A percentile compares a stretch with the other conserved stretches of the same genome.
Evolutionary conservation across 192 early-diverging fungal genomes (phyloP).

Genomic region (Coemansia sp.): DNA sequence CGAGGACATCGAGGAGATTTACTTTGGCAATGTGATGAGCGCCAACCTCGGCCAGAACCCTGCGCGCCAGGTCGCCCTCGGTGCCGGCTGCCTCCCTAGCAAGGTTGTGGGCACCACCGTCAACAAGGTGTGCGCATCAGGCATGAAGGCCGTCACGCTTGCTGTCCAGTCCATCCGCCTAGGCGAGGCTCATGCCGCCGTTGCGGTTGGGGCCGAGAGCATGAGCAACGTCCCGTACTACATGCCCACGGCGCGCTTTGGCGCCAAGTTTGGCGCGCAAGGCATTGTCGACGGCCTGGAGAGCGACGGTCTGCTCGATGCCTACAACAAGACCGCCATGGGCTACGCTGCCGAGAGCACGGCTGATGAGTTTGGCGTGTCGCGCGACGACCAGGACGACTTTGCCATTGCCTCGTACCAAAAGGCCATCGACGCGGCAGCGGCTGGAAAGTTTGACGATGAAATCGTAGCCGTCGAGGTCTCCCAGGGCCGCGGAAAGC

Average conservation of each 20-base stretch:
- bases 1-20: conserved; percentile 72
- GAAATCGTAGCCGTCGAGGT: conserved; percentile 78
- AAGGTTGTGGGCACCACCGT: conserved; percentile 73
- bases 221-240: conserved; percentile 88
- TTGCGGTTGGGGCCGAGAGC: conserved; percentile 79
- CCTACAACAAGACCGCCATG: conserved; percentile 74
- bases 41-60: conserved; percentile 87
- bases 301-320: conserved; percentile 77
- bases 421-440: conserved; percentile 72
- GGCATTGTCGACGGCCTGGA: conserved; percentile 77
- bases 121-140: conserved; percentile 85
- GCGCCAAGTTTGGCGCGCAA: conserved; percentile 74
- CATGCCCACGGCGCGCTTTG: conserved; percentile 76
- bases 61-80: conserved; percentile 79
- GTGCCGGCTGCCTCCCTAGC: conserved; percentile 65
- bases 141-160: conserved; percentile 78
- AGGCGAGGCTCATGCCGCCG: conserved; percentile 71
- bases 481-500: conserved; percentile 68
- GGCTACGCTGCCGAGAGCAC: conserved; percentile 82
- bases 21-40: conserved; percentile 78
- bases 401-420: conserved; percentile 77
- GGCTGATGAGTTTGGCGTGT: conserved; percentile 75
- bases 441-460: conserved; percentile 61
- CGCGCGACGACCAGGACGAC: conserved; percentile 82
- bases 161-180: conserved; percentile 76